Evolutionary conservation across 192 early-diverging fungal species (phyloP), one percentile per base, ranked within the genome.

Genomic region (Tieghemiomyces parasiticus): DNA sequence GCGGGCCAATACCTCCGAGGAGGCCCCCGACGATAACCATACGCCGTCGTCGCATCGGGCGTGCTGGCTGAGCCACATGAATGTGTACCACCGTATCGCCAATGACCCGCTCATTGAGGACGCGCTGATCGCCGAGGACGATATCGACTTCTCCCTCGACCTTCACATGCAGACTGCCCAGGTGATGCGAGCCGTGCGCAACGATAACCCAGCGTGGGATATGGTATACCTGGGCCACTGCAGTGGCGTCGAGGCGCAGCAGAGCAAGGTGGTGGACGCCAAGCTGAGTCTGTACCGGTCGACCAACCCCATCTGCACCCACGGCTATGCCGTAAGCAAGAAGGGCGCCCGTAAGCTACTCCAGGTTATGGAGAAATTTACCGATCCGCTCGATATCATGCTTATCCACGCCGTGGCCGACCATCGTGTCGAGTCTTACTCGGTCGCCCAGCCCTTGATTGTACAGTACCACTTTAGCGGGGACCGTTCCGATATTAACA

Each of bases 221-320:
- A 67, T 74, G 67, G 55, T 71, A 29, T 74, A 65, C 46, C 47
- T 74, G 31, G 73, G 73, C 29, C 73, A 71, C 50, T 74, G 73
- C 24, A 68, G 67, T 0, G 59, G n/a, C 20, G 67, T 66, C 44
- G 47, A 49, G 24, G 64, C 59, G 20, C 65, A 63, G 44, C 60
- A 68, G 1, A 59, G 33, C 2, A 53, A 42, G 14, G 13, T 56
- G 4, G 19, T 59, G 34, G 51, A 51, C 34, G 44, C 55, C 25
- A 28, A 42, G 8, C 33, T 61, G 4, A 35, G 45, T 31, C 22
- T 74, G 31, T 71, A 71, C 32, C 48, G 47, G 30, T 61, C 69
- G 4, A 61, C 60, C 26, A 67, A 68, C 24, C 73, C 73, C 0
- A 65, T 67, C 62, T 74, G 73, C 34, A 42, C 70, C 56, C 73